Evolutionary conservation across 495 filamentous ascomycete genomes (phyloP).

Genomic region (Annulohypoxylon stygium): DNA sequence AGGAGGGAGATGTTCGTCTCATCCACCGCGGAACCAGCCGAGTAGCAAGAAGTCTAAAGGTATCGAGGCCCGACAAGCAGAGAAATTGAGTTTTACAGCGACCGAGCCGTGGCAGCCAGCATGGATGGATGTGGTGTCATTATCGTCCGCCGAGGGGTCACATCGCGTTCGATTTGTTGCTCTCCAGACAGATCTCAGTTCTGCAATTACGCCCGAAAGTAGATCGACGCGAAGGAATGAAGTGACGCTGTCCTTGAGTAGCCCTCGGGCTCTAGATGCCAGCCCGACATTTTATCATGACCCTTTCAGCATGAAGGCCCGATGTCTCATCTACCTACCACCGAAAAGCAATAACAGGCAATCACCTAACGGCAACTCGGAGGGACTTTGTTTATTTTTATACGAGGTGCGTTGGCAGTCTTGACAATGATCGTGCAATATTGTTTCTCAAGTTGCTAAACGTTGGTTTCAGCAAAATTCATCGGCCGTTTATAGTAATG

Average conservation of each 20-base stretch:
- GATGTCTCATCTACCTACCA: slow-evolving; percentile 54
- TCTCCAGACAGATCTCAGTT: slow-evolving; percentile 50
- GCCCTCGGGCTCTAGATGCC: slow-evolving; percentile 43
- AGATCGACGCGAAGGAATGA: slow-evolving; percentile 35
- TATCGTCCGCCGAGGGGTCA: slow-evolving; percentile 45
- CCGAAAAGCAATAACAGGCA: slow-evolving; percentile 31
- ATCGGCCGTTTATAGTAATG: slow-evolving; percentile 50
- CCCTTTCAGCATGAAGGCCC: slow-evolving; percentile 54
- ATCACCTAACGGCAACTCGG: background rate
- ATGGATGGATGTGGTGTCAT: slow-evolving; percentile 57
- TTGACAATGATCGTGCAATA: background rate
- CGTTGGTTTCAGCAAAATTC: slow-evolving; percentile 41
- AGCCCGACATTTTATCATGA: slow-evolving; percentile 49
- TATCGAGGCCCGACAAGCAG: slow-evolving; percentile 21
- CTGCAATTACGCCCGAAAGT: slow-evolving; percentile 35
- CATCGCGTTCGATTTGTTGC: slow-evolving; percentile 56
- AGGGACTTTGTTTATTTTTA: slow-evolving; percentile 58
- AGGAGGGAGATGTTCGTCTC: slow-evolving; percentile 60
- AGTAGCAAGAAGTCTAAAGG: slow-evolving; percentile 47
- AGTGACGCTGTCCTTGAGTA: slow-evolving; percentile 30
- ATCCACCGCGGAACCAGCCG: slow-evolving; percentile 59
- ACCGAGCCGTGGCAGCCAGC: slow-evolving; percentile 56
- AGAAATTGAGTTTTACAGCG: slow-evolving; percentile 45
- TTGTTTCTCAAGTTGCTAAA: slow-evolving; percentile 1
- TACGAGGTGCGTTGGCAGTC: slow-evolving; percentile 56